Conservation (phyloP, 75 land plant species). For the Chamaecyparis obtusa region DNA sequence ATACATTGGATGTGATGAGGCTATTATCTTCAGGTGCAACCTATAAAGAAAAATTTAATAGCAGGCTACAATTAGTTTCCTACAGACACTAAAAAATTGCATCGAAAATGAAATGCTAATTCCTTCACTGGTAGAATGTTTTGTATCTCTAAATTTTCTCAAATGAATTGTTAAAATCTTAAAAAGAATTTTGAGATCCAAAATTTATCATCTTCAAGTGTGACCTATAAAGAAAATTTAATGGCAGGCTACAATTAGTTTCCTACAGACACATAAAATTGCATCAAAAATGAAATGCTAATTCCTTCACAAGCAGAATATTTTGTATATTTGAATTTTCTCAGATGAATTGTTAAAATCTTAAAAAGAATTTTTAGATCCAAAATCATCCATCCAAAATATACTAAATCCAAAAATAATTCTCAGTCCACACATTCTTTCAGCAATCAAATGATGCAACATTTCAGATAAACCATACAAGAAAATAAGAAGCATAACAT, state of each 20-base stretch:
- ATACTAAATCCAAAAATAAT: neutral
- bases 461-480: neutral
- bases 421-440: neutral
- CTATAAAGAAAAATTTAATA: neutral
- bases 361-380: neutral
- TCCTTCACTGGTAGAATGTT: neutral
- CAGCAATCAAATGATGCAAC: neutral
- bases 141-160: neutral
- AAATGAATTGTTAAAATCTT: neutral
- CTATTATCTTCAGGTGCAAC: conserved; percentile 20
- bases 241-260: too few relatives aligned
- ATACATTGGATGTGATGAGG: conserved; percentile 23
- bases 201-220: too few relatives aligned
- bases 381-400: neutral
- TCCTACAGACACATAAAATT: neutral
- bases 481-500: neutral
- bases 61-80: neutral
- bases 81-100: neutral
- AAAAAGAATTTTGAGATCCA: neutral
- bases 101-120: neutral
- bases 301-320: neutral
- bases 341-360: neutral
- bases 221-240: too few relatives aligned
- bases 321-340: neutral
- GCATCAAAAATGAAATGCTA: neutral